Evolutionary conservation across 2,329 filamentous ascomycete genomes (phyloP).

Genomic region (Hirsutella rhossiliensis): DNA sequence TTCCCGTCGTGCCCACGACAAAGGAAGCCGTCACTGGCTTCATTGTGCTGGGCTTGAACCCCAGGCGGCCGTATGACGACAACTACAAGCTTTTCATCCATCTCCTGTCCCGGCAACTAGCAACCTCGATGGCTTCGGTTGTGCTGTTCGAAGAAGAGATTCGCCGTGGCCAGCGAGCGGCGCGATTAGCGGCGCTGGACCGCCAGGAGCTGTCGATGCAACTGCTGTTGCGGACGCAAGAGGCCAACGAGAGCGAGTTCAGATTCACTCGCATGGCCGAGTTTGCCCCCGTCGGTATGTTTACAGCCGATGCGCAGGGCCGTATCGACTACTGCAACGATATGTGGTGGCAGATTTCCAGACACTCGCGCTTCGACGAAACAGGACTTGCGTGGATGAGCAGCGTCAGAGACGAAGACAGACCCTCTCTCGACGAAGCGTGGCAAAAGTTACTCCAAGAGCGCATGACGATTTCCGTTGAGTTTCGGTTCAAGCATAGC

Average conservation of each 20-base stretch:
- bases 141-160: conserved; percentile 79
- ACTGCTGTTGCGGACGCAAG: conserved; percentile 50
- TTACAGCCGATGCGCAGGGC: conserved; percentile 64
- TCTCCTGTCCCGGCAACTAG: conserved; percentile 61
- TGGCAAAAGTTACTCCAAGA: conserved; percentile 53
- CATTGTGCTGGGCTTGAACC: conserved; percentile 67
- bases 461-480: conserved; percentile 52
- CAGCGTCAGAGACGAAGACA: conserved; percentile 56
- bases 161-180: conserved; percentile 58
- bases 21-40: conserved; percentile 66
- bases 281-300: conserved; percentile 73
- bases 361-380: conserved; percentile 46
- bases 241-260: conserved; percentile 57
- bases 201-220: conserved; percentile 68
- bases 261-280: conserved; percentile 78
- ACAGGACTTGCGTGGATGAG: conserved; percentile 60
- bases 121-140: conserved; percentile 69
- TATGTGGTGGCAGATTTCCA: conserved; percentile 62
- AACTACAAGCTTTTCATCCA: conserved; percentile 72
- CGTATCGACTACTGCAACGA: conserved; percentile 72
- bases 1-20: conserved; percentile 65
- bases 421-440: conserved; percentile 40
- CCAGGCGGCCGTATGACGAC: conserved; percentile 64
- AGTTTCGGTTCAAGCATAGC: conserved; percentile 63
- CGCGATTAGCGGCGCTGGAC: conserved; percentile 62